phyloP scores from a whole-genome alignment of 192 early-diverging fungal species.

The Phlyctochytrium planicorne region DNA sequence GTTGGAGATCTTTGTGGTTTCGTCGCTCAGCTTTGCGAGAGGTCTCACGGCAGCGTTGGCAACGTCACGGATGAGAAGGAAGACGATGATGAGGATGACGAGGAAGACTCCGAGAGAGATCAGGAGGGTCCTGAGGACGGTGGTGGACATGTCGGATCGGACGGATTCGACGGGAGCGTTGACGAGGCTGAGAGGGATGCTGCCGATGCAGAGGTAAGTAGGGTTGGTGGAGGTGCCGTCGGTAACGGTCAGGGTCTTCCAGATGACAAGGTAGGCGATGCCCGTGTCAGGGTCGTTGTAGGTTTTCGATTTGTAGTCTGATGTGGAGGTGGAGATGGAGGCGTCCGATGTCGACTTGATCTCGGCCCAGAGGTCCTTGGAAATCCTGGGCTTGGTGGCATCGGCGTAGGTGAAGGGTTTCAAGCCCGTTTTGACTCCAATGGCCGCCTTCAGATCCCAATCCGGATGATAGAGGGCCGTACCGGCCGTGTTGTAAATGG shows the following conservation, averaged over 20 bases:
- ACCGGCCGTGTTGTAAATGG: background rate
- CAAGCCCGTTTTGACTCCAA: background rate
- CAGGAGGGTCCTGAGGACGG: conserved; percentile 6
- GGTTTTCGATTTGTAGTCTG: conserved; percentile 1
- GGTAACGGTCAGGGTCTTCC: conserved; percentile 22
- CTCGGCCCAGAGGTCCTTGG: conserved; percentile 15
- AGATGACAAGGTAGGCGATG: conserved; percentile 23
- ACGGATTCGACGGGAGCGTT: conserved; percentile 29
- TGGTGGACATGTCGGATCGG: conserved; percentile 15
- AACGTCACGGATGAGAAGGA: conserved; percentile 17
- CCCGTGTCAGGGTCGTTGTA: conserved; percentile 22
- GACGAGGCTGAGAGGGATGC: conserved; percentile 24
- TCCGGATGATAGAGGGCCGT: background rate
- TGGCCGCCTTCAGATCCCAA: background rate
- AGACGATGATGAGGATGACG: conserved; percentile 25
- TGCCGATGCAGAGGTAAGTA: conserved; percentile 21
- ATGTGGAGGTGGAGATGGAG: conserved; percentile 9
- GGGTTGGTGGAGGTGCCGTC: conserved; percentile 3
- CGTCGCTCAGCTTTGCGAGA: conserved; percentile 15
- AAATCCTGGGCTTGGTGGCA: conserved; percentile 3
- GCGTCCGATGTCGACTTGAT: conserved; percentile 3
- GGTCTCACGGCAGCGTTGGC: conserved; percentile 21
- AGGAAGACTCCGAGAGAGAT: conserved; percentile 28
- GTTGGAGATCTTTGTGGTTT: conserved; percentile 21
- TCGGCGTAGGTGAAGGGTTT: conserved; percentile 1